A percentile compares a stretch with the other conserved stretches of the same genome.
These are phyloP conservation scores for Leptomonas seymouri DNA, from an alignment of 208 protist genomes.

Conservation along the genomic window DNA sequence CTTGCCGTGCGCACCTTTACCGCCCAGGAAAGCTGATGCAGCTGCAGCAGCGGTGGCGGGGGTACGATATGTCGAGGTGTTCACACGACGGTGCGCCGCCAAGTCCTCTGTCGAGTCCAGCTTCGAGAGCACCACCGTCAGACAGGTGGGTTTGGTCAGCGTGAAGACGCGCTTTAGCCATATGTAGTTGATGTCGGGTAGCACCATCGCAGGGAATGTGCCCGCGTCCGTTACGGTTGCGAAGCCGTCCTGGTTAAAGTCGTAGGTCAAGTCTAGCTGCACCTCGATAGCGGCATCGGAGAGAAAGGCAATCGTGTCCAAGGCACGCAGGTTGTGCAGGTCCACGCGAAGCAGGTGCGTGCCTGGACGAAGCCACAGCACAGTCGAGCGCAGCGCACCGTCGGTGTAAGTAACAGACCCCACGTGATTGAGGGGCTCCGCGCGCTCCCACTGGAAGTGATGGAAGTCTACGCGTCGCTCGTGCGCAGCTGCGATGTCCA, in stretches of 20 bases:
- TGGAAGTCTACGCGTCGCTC: constrained; percentile 44
- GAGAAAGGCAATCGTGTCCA: constrained; percentile 52
- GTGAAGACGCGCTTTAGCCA: constrained; percentile 84
- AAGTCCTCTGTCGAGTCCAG: constrained; percentile 57
- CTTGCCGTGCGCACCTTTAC: constrained; percentile 10
- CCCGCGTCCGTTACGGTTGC: constrained; percentile 70
- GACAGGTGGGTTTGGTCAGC: constrained; percentile 51
- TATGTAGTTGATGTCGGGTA: constrained; percentile 50
- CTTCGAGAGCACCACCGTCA: constrained; percentile 68
- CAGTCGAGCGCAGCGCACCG: constrained; percentile 39
- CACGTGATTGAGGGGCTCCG: constrained; percentile 60
- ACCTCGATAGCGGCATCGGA: constrained; percentile 51
- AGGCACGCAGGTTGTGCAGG: constrained; percentile 39
- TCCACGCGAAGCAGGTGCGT: constrained; percentile 71
- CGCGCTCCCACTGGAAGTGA: constrained; percentile 70
- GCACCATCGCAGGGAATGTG: constrained; percentile 39
- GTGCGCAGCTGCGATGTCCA: background rate
- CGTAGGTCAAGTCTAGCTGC: constrained; percentile 40
- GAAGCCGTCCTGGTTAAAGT: constrained; percentile 35
- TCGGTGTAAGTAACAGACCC: constrained; percentile 43
- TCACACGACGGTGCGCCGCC: constrained; percentile 37
- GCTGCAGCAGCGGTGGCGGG: background rate
- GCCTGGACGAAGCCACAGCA: constrained; percentile 48
- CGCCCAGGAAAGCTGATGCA: background rate
- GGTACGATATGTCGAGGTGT: constrained; percentile 22